These are phyloP conservation scores for Citrullus amarus DNA, from an alignment of 306 rosid species.

Conservation along the genomic window DNA sequence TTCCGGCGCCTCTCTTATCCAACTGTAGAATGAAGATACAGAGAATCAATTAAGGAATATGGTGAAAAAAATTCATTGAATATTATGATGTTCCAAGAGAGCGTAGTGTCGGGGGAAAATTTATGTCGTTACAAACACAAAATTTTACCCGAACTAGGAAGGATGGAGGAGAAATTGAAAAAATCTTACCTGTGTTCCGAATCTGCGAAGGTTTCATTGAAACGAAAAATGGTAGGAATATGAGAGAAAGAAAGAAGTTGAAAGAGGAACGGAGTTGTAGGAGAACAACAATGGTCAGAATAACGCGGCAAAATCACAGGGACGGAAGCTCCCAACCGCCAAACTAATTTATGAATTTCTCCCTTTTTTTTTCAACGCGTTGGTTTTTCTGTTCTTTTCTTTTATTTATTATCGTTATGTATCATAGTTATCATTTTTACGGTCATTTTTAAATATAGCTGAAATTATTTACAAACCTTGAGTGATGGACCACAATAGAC, in stretches of 20 bases:
- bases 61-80: neutral
- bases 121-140: neutral
- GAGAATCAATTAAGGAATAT: neutral
- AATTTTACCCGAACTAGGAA: neutral
- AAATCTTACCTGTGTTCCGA: neutral
- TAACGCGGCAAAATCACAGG: conserved; percentile 32
- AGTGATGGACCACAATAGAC: no score
- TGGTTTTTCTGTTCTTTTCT: neutral
- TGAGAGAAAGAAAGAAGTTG: conserved; percentile 24
- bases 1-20: neutral
- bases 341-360: conserved; percentile 16
- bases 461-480: no score
- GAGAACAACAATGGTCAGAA: conserved; percentile 24
- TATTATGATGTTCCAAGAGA: neutral
- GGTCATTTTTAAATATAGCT: no score
- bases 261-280: conserved; percentile 42
- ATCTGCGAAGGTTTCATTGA: neutral
- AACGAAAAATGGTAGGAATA: conserved; percentile 20
- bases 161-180: neutral
- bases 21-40: neutral
- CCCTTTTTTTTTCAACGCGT: neutral
- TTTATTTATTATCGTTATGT: no score
- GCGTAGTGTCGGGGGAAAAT: neutral
- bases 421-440: no score
- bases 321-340: conserved; percentile 13